These are phyloP conservation scores for Serpula lacrymans DNA, from an alignment of 768 basidiomycete genomes.

Conservation along the genomic window DNA sequence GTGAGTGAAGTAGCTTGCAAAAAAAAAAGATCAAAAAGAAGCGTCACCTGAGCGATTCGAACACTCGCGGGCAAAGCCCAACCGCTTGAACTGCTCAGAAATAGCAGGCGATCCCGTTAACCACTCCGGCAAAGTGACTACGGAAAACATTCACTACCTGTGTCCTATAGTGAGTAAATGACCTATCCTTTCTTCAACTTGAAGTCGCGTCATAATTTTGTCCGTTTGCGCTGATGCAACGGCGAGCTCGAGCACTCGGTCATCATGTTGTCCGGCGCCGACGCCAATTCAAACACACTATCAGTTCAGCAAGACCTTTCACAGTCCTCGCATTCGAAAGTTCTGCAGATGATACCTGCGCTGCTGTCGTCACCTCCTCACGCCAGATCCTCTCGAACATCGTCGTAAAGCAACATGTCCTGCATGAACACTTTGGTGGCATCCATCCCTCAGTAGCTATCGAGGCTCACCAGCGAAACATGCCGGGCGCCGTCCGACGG, in stretches of 20 bases:
- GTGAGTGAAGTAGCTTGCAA: too few relatives aligned
- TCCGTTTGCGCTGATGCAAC: too few relatives aligned
- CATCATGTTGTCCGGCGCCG: too few relatives aligned
- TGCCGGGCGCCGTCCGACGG: constrained; percentile 70
- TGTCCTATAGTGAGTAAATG: too few relatives aligned
- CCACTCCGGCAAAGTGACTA: constrained; percentile 95
- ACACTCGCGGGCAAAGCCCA: constrained; percentile 30
- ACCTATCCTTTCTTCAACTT: too few relatives aligned
- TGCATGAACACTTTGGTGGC: constrained; percentile 52
- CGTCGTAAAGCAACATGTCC: constrained; percentile 74
- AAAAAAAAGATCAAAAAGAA: neutral
- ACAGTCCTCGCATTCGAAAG: constrained; percentile 79
- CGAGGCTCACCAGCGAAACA: constrained; percentile 71
- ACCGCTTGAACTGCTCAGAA: constrained; percentile 19
- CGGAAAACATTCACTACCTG: too few relatives aligned
- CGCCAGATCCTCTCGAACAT: constrained; percentile 78
- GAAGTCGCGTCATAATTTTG: too few relatives aligned
- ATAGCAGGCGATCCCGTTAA: constrained; percentile 85
- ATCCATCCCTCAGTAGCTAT: constrained; percentile 81
- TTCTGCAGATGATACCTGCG: constrained; percentile 94
- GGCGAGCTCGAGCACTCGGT: too few relatives aligned
- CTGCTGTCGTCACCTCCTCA: constrained; percentile 74
- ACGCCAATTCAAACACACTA: too few relatives aligned
- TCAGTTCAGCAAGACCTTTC: constrained; percentile 40
- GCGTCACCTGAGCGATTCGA: constrained; percentile 31